Evolutionary conservation across 495 filamentous ascomycete species (phyloP), one percentile per base, ranked within the genome.

Genomic region (Aspergillus coremiiformis): DNA sequence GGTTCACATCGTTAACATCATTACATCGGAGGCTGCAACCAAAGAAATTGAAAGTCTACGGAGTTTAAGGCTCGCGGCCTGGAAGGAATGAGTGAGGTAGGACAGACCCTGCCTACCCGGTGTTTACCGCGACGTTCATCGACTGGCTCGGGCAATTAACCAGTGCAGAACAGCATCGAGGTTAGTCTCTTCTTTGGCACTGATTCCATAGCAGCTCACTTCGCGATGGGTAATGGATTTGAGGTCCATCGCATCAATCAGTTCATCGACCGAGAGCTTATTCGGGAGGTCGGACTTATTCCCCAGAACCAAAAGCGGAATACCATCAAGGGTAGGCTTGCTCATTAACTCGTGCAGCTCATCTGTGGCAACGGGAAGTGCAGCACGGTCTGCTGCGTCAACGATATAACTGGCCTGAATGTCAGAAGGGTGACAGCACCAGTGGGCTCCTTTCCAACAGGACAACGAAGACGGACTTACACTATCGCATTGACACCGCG

Each of bases 181-280:
- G 69, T 98, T 98, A 27, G 92, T 96, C 72, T 98, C 93, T 66
- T 98, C 92, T 66, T 96, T 96, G 32, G 92, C 93, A 61, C 90
- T 95, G 71, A 98, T 97, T 47, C 93, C 91, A 68, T 97, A 98
- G 74, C 93, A 98, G 77, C 89, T 95, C 58, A 98, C 92, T 69
- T 98, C 93, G 26, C 93, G 88, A 62, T 87, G 85, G 35, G 85
- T 87, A 64, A 98, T 86, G 47, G 83, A 81, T 69, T 91, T 93
- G 26, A 98, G 78, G 58, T 96, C 84, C 78, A 98, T 81, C 45
- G 81, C 84, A 32, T 96, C 91, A 72, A 98, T 98, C 56, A 98
- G 68, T 66, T 96, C 89, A 63, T 98, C 93, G 24, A 97, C 92
- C 32, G 85, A 87, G 26, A 95, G 71, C 68, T 92, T 91, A 60